A percentile compares a stretch with the other conserved stretches of the same genome.
These are phyloP conservation scores for Penicillium sp. DNA, from an alignment of 2,329 filamentous ascomycete species.

Conservation along the genomic window DNA sequence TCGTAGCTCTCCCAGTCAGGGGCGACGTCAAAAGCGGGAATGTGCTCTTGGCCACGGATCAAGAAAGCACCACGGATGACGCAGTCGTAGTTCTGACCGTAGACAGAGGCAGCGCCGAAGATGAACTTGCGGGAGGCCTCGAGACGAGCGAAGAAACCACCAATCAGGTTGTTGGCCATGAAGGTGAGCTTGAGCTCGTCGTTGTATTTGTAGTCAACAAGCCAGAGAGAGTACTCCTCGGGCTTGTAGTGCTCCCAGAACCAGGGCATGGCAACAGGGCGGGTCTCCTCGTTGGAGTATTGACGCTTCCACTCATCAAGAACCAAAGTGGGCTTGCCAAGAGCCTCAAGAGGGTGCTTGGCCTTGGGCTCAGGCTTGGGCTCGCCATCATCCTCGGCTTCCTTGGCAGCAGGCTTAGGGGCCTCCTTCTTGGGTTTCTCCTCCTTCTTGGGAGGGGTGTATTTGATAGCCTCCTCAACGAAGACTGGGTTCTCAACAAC, in stretches of 20 bases:
- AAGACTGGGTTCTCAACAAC: conserved; percentile 72
- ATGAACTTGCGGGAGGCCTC: conserved; percentile 98
- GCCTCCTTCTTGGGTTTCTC: conserved; percentile 64
- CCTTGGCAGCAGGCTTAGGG: conserved; percentile 43
- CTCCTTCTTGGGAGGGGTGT: conserved; percentile 70
- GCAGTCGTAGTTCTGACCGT: conserved; percentile 81
- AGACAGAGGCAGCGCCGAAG: conserved; percentile 88
- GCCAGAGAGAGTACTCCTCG: conserved; percentile 94
- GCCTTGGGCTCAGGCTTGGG: conserved; percentile 74
- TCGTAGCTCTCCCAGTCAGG: conserved; percentile 95
- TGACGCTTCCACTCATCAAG: conserved; percentile 98
- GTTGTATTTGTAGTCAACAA: conserved; percentile 97
- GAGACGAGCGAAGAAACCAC: conserved; percentile 94
- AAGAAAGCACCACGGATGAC: conserved; percentile 91
- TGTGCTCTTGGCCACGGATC: conserved; percentile 82
- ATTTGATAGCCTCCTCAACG: conserved; percentile 75
- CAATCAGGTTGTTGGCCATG: conserved; percentile 99
- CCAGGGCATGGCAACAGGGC: conserved; percentile 79
- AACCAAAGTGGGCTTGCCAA: conserved; percentile 73
- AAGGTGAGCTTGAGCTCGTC: conserved; percentile 94
- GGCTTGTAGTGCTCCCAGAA: conserved; percentile 97
- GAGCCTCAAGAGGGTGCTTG: conserved; percentile 91
- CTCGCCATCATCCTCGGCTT: conserved; percentile 50
- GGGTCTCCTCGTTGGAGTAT: conserved; percentile 94
- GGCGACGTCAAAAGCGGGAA: conserved; percentile 90